phyloP scores from a whole-genome alignment of 129 eudicot species.

The Centrapalus pauciflorus region DNA sequence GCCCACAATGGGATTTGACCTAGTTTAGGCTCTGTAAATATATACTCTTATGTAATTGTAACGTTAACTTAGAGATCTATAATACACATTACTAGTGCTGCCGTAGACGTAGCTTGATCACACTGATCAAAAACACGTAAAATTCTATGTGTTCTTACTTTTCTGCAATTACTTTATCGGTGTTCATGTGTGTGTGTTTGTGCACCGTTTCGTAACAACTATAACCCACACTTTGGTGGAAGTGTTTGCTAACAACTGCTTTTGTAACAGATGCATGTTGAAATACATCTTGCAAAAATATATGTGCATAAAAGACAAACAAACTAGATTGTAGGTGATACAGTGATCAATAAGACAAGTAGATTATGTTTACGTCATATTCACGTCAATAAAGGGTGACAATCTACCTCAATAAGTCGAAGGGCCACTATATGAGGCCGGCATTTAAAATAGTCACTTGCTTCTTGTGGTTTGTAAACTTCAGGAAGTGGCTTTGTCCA shows the following conservation, averaged over 20 bases:
- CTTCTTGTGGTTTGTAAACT: slow-evolving; percentile 63
- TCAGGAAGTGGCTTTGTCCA: slow-evolving; percentile 98
- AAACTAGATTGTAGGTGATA: neutral
- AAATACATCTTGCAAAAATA: slow-evolving; percentile 1
- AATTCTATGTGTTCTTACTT: no score
- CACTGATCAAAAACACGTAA: no score
- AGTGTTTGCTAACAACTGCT: slow-evolving; percentile 7
- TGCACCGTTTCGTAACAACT: no score
- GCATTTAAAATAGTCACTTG: slow-evolving; percentile 67
- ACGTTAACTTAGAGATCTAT: no score
- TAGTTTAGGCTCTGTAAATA: no score
- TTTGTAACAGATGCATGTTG: neutral
- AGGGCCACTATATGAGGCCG: slow-evolving; percentile 93
- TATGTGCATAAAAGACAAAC: neutral
- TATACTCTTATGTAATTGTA: no score
- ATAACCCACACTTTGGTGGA: slow-evolving; percentile 2
- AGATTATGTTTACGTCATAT: neutral
- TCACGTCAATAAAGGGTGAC: neutral
- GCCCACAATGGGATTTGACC: no score
- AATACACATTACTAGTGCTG: no score
- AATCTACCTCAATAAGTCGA: slow-evolving; percentile 79
- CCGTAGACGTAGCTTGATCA: no score
- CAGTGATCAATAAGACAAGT: neutral
- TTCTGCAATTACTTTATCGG: no score
- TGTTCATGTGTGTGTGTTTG: neutral